phyloP scores from a whole-genome alignment of 2,329 filamentous ascomycete genomes.

The Triangularia verruculosa region DNA sequence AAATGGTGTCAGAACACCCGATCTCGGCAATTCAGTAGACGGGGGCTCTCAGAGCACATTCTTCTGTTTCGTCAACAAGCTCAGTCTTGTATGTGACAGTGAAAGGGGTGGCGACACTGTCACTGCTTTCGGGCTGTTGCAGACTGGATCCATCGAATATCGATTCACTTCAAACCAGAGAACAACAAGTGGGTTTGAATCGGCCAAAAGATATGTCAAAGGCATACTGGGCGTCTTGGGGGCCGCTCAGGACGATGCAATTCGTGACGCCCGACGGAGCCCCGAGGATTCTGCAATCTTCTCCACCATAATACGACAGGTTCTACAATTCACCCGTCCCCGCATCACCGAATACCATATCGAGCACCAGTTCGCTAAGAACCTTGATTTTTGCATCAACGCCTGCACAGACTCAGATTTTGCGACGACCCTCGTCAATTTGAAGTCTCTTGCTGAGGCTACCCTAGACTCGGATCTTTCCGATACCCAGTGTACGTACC shows the following conservation, averaged over 20 bases:
- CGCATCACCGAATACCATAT: constrained; percentile 15
- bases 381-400: constrained; percentile 11
- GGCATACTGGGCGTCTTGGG: constrained; percentile 9
- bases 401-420: neutral
- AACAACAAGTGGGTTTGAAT: neutral
- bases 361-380: neutral
- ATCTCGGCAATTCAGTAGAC: neutral
- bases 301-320: neutral
- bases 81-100: constrained; percentile 28
- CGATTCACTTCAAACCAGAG: constrained; percentile 28
- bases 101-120: constrained; percentile 20
- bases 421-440: neutral
- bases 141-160: constrained; percentile 25
- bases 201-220: neutral
- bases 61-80: constrained; percentile 26
- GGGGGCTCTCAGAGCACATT: constrained; percentile 14
- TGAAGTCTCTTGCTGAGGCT: neutral
- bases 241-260: neutral
- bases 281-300: neutral
- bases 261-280: neutral
- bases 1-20: neutral
- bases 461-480: neutral
- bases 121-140: constrained; percentile 24
- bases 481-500: neutral
- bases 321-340: constrained; percentile 19